Percentiles rank a stretch among this genome's conserved stretches.
phyloP scores from a whole-genome alignment of 1,284 basidiomycete species.

The Trametes sp. region DNA sequence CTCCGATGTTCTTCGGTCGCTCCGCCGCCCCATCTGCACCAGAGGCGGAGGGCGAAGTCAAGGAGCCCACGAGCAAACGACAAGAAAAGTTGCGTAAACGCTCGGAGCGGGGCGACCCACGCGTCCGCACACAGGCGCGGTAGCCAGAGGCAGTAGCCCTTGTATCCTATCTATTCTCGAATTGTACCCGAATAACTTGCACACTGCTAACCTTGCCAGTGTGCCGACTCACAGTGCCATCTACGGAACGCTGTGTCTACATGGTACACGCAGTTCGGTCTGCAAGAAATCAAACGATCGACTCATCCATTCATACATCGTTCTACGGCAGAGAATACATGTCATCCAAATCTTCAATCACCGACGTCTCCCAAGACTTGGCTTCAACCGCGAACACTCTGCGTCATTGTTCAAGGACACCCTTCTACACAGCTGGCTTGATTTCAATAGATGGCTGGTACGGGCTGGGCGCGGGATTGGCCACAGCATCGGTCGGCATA shows the following conservation, averaged over 20 bases:
- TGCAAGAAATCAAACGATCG: too few relatives aligned
- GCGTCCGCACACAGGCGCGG: slow-evolving; percentile 58
- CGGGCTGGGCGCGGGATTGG: slow-evolving; percentile 7
- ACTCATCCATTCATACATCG: too few relatives aligned
- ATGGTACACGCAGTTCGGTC: too few relatives aligned
- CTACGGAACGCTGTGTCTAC: too few relatives aligned
- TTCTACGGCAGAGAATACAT: too few relatives aligned
- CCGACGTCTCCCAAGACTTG: not conserved
- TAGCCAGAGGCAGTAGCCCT: slow-evolving; percentile 43
- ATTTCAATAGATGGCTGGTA: not conserved
- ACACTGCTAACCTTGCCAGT: not conserved
- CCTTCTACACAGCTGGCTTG: slow-evolving; percentile 16
- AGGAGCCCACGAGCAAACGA: slow-evolving; percentile 67
- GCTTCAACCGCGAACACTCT: not conserved
- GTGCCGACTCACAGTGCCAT: too few relatives aligned
- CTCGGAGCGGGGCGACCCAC: slow-evolving; percentile 79
- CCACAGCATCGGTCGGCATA: too few relatives aligned
- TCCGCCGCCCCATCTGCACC: slow-evolving; percentile 43
- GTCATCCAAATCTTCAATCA: too few relatives aligned
- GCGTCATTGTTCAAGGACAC: slow-evolving; percentile 22
- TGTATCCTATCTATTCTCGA: slow-evolving; percentile 13
- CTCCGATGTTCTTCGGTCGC: slow-evolving; percentile 42
- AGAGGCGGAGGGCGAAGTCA: slow-evolving; percentile 45
- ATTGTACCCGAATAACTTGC: slow-evolving; percentile 6
- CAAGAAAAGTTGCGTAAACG: slow-evolving; percentile 86